Conservation (phyloP, 768 basidiomycete genomes). For the Auricularia sp. region DNA sequence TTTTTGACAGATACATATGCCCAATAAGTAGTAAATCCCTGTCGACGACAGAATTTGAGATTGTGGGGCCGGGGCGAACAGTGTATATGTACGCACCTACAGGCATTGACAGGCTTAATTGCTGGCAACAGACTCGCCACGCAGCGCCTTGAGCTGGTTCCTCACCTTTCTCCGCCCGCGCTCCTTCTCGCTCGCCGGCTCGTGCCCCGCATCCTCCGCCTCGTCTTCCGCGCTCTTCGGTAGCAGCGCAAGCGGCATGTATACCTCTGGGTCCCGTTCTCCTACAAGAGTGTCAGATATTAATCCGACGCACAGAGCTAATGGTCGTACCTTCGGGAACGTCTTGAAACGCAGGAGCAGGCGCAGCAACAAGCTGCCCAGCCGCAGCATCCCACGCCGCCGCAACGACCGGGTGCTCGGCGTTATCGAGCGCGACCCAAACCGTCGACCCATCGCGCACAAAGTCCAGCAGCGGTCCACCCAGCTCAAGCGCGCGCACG, state of each 20-base stretch:
- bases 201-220: constrained; percentile 27
- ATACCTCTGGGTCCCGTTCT: constrained; percentile 38
- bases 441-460: constrained; percentile 27
- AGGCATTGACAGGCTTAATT: too few species aligned
- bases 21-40: too few species aligned
- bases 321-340: constrained; percentile 34
- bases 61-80: too few species aligned
- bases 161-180: neutral
- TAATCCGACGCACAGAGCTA: neutral
- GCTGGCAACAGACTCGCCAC: too few species aligned
- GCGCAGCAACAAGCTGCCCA: constrained; percentile 24
- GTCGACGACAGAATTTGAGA: too few species aligned
- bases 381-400: constrained; percentile 13
- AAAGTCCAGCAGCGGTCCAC: constrained; percentile 53
- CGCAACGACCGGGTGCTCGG: constrained; percentile 19
- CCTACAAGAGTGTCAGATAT: constrained; percentile 1
- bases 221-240: constrained; percentile 48
- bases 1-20: too few species aligned
- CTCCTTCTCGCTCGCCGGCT: constrained; percentile 4
- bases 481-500: constrained; percentile 38
- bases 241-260: constrained; percentile 42
- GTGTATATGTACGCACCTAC: too few species aligned
- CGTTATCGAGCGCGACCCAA: constrained; percentile 40
- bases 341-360: constrained; percentile 36
- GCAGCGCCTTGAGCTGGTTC: neutral